These are phyloP conservation scores for Curvularia eragrostidis DNA, from an alignment of 2,329 filamentous ascomycete genomes.

Conservation along the genomic window DNA sequence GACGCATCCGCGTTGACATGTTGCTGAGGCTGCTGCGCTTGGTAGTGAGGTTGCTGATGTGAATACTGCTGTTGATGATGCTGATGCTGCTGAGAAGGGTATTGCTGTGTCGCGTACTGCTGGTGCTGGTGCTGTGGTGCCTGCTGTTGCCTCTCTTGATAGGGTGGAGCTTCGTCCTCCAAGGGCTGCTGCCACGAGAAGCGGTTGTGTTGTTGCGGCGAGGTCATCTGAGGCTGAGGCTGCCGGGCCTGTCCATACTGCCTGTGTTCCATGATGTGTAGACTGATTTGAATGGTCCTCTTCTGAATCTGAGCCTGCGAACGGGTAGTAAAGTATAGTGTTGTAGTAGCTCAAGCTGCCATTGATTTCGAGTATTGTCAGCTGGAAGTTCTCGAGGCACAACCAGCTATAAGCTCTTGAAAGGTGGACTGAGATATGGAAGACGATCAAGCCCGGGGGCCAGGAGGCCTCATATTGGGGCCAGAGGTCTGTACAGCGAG, in stretches of 20 bases:
- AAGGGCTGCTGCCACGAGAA: conserved; percentile 47
- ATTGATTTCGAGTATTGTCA: conserved; percentile 1
- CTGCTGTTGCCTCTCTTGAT: conserved; percentile 18
- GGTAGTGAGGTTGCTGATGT: conserved; percentile 8
- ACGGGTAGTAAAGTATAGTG: not conserved
- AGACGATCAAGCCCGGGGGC: conserved; percentile 25
- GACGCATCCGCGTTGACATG: conserved; percentile 26
- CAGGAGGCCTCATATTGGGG: conserved; percentile 39
- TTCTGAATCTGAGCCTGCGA: not conserved
- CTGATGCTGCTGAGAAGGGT: conserved; percentile 9
- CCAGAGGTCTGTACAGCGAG: conserved; percentile 25
- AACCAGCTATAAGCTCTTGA: conserved; percentile 6
- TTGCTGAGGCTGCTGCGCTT: conserved; percentile 15
- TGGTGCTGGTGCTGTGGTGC: conserved; percentile 4
- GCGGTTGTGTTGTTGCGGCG: conserved; percentile 32
- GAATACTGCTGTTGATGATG: conserved; percentile 6
- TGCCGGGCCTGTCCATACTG: conserved; percentile 29
- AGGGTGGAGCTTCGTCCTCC: conserved; percentile 26
- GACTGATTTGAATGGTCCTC: not conserved
- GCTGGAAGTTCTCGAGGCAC: conserved; percentile 6
- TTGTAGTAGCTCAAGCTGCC: not conserved
- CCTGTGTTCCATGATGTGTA: conserved; percentile 33
- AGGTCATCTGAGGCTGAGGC: conserved; percentile 18
- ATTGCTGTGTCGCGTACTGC: conserved; percentile 9
- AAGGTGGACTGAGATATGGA: conserved; percentile 5